Percentiles rank a stretch among this genome's conserved stretches.
Conservation (phyloP, 2,329 filamentous ascomycete genomes). For the Pseudocercospora crystallina region DNA sequence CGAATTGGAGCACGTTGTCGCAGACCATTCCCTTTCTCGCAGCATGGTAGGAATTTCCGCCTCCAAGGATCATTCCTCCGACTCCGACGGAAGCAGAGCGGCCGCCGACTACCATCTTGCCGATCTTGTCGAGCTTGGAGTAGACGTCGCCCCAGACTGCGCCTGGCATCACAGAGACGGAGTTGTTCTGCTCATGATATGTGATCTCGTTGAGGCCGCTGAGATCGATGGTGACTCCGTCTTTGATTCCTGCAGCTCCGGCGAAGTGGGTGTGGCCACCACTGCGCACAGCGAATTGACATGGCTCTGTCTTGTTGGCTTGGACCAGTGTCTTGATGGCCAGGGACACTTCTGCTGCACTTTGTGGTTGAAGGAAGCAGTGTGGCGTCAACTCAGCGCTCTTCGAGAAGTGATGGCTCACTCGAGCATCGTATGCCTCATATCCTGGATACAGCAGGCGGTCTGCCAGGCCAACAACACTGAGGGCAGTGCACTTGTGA, state of each 20-base stretch:
- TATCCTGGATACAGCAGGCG: constrained; percentile 1
- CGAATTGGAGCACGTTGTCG: constrained; percentile 29
- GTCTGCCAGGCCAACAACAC: background rate
- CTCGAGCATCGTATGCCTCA: background rate
- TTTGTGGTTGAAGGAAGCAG: constrained; percentile 4
- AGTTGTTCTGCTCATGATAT: constrained; percentile 13
- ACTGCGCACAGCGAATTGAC: constrained; percentile 8
- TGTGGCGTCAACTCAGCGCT: constrained; percentile 3
- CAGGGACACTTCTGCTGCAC: constrained; percentile 1
- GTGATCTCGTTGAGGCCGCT: constrained; percentile 18
- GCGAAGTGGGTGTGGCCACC: constrained; percentile 27
- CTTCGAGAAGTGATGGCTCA: constrained; percentile 4
- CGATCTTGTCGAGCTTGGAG: constrained; percentile 11
- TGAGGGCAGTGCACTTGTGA: no score
- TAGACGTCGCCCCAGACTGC: constrained; percentile 21
- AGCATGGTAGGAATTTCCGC: constrained; percentile 31
- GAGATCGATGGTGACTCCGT: constrained; percentile 29
- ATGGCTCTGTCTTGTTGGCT: constrained; percentile 4
- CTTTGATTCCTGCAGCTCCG: constrained; percentile 25
- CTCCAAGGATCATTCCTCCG: constrained; percentile 30
- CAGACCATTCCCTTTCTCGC: constrained; percentile 27
- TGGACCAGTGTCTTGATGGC: constrained; percentile 4
- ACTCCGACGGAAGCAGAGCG: constrained; percentile 27
- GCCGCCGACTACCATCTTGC: constrained; percentile 22
- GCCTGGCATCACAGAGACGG: constrained; percentile 37